A percentile compares a stretch with the other conserved stretches of the same genome.
These are phyloP conservation scores for Phytophthora vignae DNA, from an alignment of 352 stramenopile genomes.

Conservation along the genomic window DNA sequence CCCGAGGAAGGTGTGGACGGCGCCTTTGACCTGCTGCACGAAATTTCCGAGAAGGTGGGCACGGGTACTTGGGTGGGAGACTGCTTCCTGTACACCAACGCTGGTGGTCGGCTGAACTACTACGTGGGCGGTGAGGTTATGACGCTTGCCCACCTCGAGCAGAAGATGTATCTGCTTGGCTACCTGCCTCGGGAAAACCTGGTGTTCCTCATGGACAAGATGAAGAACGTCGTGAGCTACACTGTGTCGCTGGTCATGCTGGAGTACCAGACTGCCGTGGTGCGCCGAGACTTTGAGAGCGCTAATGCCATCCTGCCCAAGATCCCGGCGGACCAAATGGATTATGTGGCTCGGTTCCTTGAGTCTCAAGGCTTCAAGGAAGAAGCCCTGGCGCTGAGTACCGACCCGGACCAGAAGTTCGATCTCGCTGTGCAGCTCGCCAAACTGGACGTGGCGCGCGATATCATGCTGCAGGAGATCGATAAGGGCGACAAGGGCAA, in stretches of 20 bases:
- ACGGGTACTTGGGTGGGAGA: constrained; percentile 99
- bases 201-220: constrained; percentile 99
- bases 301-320: constrained; percentile 97
- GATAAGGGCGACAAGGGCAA: constrained; percentile 56
- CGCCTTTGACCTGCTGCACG: constrained; percentile 98
- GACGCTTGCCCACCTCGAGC: constrained; percentile 96
- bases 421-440: constrained; percentile 97
- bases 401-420: constrained; percentile 98
- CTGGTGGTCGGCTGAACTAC: constrained; percentile 96
- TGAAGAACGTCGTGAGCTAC: constrained; percentile 93
- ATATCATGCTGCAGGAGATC: constrained; percentile 94
- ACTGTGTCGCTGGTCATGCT: constrained; percentile 95
- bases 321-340: constrained; percentile 93
- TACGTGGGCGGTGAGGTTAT: constrained; percentile 99
- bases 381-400: constrained; percentile 94
- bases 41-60: constrained; percentile 96
- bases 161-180: constrained; percentile 97
- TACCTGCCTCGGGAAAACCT: constrained; percentile 99
- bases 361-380: constrained; percentile 99
- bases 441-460: constrained; percentile 94
- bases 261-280: constrained; percentile 99
- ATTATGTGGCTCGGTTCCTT: constrained; percentile 94
- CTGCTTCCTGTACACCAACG: constrained; percentile 99
- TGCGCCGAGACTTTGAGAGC: constrained; percentile 97
- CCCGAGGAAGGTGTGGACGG: constrained; percentile 97